Evolutionary conservation across 1,284 basidiomycete genomes (phyloP), one percentile per base, ranked within the genome.

Genomic region (Microstroma glucosiphilum): DNA sequence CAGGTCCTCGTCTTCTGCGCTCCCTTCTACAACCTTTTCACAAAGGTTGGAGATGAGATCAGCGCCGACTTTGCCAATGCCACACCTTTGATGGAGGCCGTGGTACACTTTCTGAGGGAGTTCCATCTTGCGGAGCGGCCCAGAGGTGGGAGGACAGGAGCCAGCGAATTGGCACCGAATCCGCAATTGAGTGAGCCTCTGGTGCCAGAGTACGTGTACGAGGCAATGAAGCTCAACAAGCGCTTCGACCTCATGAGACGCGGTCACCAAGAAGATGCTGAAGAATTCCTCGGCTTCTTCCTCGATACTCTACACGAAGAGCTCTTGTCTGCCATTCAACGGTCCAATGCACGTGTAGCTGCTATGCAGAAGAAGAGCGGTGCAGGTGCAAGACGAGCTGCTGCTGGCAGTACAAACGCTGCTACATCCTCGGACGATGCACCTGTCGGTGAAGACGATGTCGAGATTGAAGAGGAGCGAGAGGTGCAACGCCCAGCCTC

Each of bases 281-380:
- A 98, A 80, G 94, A 98, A 81, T 98, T 96, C 81, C 83, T 97
- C n/a, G 93, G 94, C 9, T 96, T 96, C 82, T 93, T 92, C 82
- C 83, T 97, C 53, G 92, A 96, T 78, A 91, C 92, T 0, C 82
- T 98, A 2, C 92, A 96, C 80, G 94, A 98, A 76, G 94, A 98
- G 81, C 80, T 97, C 15, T 81, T 91, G 3, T 83, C 84, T 1
- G 82, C 93, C 6, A 81, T 86, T 51, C 80, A 85, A 21, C 63
- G 70, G 25, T 69, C 72, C 13, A 26, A 40, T 13, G 57, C 57
- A 6, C 37, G 57, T n/a, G 6, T 26, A 11, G 53, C 21, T 19
- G n/a, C 37, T 26, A 25, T 13, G 25, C 19, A 41, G 15, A n/a
- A 42, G 25, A 41, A 43, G 9, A n/a, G 40, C 21, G 6, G 48